Evolutionary conservation across 306 rosid species (phyloP).

Genomic region (Luffa aegyptiaca): DNA sequence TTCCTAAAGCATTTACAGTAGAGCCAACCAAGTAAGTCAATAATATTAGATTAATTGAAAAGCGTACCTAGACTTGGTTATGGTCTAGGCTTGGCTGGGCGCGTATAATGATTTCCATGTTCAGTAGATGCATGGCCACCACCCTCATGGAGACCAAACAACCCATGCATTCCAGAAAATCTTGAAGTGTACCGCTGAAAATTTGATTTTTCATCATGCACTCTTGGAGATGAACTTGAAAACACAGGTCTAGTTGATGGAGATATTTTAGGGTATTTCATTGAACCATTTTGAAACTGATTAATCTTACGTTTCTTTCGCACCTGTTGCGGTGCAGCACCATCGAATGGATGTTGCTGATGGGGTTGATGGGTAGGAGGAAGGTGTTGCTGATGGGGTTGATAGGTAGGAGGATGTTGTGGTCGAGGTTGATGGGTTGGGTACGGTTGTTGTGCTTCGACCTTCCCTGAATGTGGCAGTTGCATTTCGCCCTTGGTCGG

Average conservation of each 20-base stretch:
- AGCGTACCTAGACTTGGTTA: not conserved
- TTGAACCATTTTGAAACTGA: not conserved
- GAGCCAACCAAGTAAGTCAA: not conserved
- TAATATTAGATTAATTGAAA: not conserved
- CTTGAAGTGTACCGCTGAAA: not conserved
- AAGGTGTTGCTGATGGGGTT: not conserved
- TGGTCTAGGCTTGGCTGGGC: not conserved
- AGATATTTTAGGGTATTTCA: not conserved
- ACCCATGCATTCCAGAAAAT: not conserved
- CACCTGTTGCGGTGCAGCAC: not conserved
- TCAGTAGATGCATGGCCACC: not conserved
- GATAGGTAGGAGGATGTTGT: not conserved
- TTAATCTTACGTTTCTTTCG: not conserved
- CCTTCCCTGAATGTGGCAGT: not conserved
- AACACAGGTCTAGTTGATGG: not conserved
- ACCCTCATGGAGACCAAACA: not conserved
- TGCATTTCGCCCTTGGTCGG: not conserved
- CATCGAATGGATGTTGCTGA: not conserved
- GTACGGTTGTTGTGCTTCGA: not conserved
- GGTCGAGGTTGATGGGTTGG: not conserved
- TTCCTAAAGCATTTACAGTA: not conserved
- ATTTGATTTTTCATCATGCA: not conserved
- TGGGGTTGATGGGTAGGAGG: not conserved
- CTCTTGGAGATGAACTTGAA: not conserved
- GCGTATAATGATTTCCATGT: not conserved